phyloP scores from a whole-genome alignment of 2,329 filamentous ascomycete species.

The Penicillium hordei region DNA sequence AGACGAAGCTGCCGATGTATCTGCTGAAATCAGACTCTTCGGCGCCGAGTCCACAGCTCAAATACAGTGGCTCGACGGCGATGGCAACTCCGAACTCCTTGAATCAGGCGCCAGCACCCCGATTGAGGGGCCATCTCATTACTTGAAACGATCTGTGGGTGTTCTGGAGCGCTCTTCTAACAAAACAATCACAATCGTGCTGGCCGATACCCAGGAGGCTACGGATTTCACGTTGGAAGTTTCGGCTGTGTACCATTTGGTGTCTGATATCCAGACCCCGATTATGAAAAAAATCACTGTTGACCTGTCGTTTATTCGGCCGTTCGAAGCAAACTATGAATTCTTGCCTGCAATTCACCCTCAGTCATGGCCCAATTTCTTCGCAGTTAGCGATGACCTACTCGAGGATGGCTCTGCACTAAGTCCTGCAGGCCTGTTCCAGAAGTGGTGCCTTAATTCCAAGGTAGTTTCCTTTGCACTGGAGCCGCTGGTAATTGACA shows the following conservation, averaged over 20 bases:
- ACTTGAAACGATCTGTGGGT: slow-evolving; percentile 37
- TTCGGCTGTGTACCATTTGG: slow-evolving; percentile 73
- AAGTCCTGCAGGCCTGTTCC: slow-evolving; percentile 64
- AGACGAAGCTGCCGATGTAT: slow-evolving; percentile 71
- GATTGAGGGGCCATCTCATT: slow-evolving; percentile 31
- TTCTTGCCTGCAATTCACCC: slow-evolving; percentile 75
- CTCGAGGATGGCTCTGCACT: slow-evolving; percentile 28
- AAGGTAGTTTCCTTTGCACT: slow-evolving; percentile 72
- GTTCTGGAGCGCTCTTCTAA: slow-evolving; percentile 35
- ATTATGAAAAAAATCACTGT: slow-evolving; percentile 71
- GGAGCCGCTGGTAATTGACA: slow-evolving; percentile 61
- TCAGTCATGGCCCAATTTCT: slow-evolving; percentile 84
- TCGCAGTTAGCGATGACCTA: slow-evolving; percentile 57
- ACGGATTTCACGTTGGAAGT: slow-evolving; percentile 68
- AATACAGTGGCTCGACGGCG: slow-evolving; percentile 49
- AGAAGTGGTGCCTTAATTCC: slow-evolving; percentile 77
- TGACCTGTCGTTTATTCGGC: slow-evolving; percentile 71
- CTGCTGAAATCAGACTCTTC: slow-evolving; percentile 66
- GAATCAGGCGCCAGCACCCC: slow-evolving; percentile 28
- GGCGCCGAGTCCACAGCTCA: slow-evolving; percentile 54
- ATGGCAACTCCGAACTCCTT: slow-evolving; percentile 20
- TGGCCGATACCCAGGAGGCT: slow-evolving; percentile 54
- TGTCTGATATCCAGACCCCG: slow-evolving; percentile 75
- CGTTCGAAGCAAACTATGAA: slow-evolving; percentile 91
- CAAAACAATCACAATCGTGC: slow-evolving; percentile 42